Base-by-base conservation (phyloP, 2,329 filamentous ascomycete species). In the Neonectria punicea region DNA sequence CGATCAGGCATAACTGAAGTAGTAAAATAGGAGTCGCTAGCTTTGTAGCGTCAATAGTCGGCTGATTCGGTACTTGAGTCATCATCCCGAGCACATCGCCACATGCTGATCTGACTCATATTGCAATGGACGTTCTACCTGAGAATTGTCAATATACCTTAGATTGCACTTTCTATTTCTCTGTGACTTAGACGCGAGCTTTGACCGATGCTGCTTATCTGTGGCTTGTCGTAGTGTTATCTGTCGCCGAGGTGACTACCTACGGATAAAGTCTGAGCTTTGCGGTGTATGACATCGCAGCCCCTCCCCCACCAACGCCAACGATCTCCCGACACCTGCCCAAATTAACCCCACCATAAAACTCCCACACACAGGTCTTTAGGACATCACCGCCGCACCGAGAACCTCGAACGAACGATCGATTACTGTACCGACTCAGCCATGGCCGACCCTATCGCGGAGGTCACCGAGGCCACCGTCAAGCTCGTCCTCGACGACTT, bases 401-500 rank as follows among this genome's bases (percentile, higher is more conserved):
- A 28, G 25, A 47, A 34, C 4, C 34, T 10, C 58, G 44, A 43
- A 49, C 49, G 20, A 57, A 44, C 43, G 11, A 63, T 28, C 57
- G 49, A 70, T 10, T n/a, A 8, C 20, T 49, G 18, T 16, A 11
- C 18, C 36, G 30, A 60, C 55, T 54, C 11, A 49, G 71, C 32
- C 34, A 74, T 74, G 72, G 63, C 72, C 61, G 72, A 74, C 68
- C 66, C 68, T 49, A 61, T 74, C 60, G 72, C 69, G 54, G 72
- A 74, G 65, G 57, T 74, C 61, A 71, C 70, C 36, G 72, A 73
- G 66, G 72, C 66, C 60, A 74, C 73, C 47, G 71, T 86, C 64
- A 89, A 89, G 81, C 83, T 90, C 47, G 81, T 87, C 76, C 84
- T 89, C 39, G 87, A 90, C 77, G 85, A 87, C 70, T 86, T 86